Evolutionary conservation across 345 rosid genomes (phyloP).

Genomic region (Arabidopsis suecica): DNA sequence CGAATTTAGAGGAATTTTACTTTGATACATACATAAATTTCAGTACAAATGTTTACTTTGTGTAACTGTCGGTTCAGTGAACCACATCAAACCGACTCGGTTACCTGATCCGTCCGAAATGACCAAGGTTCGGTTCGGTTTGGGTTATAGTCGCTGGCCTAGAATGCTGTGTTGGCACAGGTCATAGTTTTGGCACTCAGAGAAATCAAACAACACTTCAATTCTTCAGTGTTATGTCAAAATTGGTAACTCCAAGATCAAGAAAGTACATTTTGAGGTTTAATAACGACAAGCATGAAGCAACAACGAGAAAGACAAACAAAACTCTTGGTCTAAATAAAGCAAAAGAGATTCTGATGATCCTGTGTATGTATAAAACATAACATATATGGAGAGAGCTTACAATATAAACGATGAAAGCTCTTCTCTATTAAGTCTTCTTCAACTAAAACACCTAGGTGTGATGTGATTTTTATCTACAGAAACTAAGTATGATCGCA

Average conservation of each 20-base stretch:
- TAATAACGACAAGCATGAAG: neutral
- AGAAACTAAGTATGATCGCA: slow-evolving; percentile 28
- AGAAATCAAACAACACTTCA: neutral
- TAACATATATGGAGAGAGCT: slow-evolving; percentile 25
- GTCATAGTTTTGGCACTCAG: neutral
- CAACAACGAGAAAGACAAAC: neutral
- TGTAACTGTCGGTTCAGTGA: too few relatives aligned
- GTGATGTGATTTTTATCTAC: slow-evolving; percentile 24
- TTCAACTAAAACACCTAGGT: slow-evolving; percentile 37
- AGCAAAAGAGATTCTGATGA: slow-evolving; percentile 17
- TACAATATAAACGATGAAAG: slow-evolving; percentile 38
- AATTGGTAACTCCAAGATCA: neutral
- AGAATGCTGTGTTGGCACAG: neutral
- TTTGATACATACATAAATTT: too few relatives aligned
- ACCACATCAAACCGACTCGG: too few relatives aligned
- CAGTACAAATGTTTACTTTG: too few relatives aligned
- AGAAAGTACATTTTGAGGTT: slow-evolving; percentile 22
- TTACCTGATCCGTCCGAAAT: too few relatives aligned
- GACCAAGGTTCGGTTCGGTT: too few relatives aligned
- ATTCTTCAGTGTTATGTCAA: neutral
- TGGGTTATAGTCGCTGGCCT: too few relatives aligned
- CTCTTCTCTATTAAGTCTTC: slow-evolving; percentile 18
- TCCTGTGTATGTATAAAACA: slow-evolving; percentile 20
- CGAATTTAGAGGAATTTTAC: too few relatives aligned
- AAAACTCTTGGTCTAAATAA: neutral